Percentiles rank a stretch among this genome's conserved stretches.
Evolutionary conservation across 148 eudicot species (phyloP).

Genomic region (Pharnaceum exiguum): DNA sequence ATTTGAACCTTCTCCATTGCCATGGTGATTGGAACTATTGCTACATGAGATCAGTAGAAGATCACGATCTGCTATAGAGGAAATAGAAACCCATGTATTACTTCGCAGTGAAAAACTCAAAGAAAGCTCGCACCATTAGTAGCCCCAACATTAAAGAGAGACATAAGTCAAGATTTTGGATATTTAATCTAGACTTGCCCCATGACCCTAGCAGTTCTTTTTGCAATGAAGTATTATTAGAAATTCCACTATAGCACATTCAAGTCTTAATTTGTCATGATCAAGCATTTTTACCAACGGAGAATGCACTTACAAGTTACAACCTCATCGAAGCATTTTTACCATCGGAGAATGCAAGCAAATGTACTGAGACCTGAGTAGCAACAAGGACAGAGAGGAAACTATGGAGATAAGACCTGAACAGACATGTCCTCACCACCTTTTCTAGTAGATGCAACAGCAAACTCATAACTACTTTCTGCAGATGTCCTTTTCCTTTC

Average conservation of each 20-base stretch:
- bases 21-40: constrained; percentile 74
- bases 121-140: constrained; percentile 47
- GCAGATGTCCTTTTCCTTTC: constrained; percentile 30
- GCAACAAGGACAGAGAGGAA: constrained; percentile 45
- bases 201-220: constrained; percentile 92
- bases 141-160: constrained; percentile 70
- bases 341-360: constrained; percentile 41
- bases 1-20: constrained; percentile 93
- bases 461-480: constrained; percentile 56
- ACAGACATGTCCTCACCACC: constrained; percentile 40
- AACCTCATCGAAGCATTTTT: no score
- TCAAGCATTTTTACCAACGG: constrained; percentile 31
- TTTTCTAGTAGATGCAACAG: constrained; percentile 61
- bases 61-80: constrained; percentile 39
- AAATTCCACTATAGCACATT: constrained; percentile 59
- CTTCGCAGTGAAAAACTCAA: constrained; percentile 72
- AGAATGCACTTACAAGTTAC: constrained; percentile 31
- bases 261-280: constrained; percentile 34
- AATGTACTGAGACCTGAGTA: constrained; percentile 39
- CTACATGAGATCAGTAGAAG: constrained; percentile 65
- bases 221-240: constrained; percentile 46
- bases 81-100: constrained; percentile 73
- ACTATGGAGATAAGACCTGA: constrained; percentile 46
- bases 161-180: constrained; percentile 51
- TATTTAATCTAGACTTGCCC: constrained; percentile 49